Evolutionary conservation across 768 basidiomycete species (phyloP).

Genomic region (Sistotremastrum niveocremeum): DNA sequence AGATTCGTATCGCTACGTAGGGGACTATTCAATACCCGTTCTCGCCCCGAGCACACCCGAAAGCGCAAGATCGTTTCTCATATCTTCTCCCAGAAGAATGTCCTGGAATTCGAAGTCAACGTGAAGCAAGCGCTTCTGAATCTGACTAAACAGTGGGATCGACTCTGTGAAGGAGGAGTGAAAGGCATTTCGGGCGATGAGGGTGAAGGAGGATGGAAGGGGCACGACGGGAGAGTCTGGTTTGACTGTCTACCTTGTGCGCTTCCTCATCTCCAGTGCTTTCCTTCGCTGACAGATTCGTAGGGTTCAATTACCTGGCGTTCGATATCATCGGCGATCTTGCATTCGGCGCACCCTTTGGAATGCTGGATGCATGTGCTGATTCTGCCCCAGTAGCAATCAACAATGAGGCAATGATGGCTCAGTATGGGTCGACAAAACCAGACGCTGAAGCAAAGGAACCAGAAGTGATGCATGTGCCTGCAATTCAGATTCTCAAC

Average conservation of each 20-base stretch:
- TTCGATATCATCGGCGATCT: conserved; percentile 79
- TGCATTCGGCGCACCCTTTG: conserved; percentile 79
- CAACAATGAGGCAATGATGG: conserved; percentile 39
- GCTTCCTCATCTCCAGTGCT: conserved; percentile 12
- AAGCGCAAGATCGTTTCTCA: conserved; percentile 87
- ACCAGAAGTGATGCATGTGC: conserved; percentile 43
- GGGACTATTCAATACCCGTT: conserved; percentile 68
- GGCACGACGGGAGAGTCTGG: conserved; percentile 52
- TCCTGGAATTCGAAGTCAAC: conserved; percentile 77
- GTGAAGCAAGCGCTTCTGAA: conserved; percentile 45
- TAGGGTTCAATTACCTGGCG: conserved; percentile 45
- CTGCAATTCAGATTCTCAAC: conserved; percentile 78
- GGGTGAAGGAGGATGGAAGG: conserved; percentile 50
- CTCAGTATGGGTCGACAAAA: conserved; percentile 28
- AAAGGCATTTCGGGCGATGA: conserved; percentile 46
- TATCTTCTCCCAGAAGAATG: conserved; percentile 74
- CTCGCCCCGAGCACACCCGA: conserved; percentile 65
- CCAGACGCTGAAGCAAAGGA: conserved; percentile 18
- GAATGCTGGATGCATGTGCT: conserved; percentile 66
- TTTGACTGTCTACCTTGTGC: conserved; percentile 60
- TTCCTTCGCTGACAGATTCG: conserved; percentile 4
- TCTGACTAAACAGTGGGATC: conserved; percentile 65
- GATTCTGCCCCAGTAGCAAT: conserved; percentile 62
- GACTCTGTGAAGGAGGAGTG: conserved; percentile 38
- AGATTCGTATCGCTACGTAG: conserved; percentile 59